Percentiles rank a stretch among this genome's conserved stretches.
Evolutionary conservation across 2,329 filamentous ascomycete genomes (phyloP).

Genomic region (Cucurbitaria berberidis): DNA sequence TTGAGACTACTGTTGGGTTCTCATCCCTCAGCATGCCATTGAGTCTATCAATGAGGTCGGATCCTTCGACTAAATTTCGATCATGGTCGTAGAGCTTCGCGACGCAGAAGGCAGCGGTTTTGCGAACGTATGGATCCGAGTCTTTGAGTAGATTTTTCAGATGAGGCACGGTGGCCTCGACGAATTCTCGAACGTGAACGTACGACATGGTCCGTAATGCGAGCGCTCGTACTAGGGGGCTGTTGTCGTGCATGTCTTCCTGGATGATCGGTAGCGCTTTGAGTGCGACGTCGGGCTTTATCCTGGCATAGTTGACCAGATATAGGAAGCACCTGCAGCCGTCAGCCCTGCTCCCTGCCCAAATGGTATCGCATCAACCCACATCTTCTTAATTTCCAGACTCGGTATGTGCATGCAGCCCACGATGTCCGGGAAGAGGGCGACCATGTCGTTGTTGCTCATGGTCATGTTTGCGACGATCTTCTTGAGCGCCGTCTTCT

Average conservation of each 20-base stretch:
- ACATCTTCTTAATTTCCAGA: conserved; percentile 99
- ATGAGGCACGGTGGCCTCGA: conserved; percentile 85
- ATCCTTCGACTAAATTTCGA: conserved; percentile 83
- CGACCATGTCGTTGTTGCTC: conserved; percentile 99
- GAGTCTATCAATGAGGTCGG: conserved; percentile 88
- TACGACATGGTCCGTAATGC: conserved; percentile 96
- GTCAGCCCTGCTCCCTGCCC: conserved; percentile 35
- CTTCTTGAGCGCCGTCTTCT: conserved; percentile 99
- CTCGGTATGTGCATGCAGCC: conserved; percentile 93
- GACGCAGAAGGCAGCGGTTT: conserved; percentile 94
- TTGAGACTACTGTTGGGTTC: conserved; percentile 96
- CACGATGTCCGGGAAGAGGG: conserved; percentile 93
- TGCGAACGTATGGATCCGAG: conserved; percentile 92
- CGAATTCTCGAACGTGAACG: conserved; percentile 93
- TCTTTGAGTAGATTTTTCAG: conserved; percentile 85
- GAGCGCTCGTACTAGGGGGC: conserved; percentile 89
- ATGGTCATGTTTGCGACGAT: conserved; percentile 99
- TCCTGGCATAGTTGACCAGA: conserved; percentile 93
- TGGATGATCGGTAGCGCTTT: conserved; percentile 90
- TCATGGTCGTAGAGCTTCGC: conserved; percentile 99
- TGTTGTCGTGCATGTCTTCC: conserved; percentile 91
- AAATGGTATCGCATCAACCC: conserved; percentile 42
- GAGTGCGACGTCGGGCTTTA: conserved; percentile 91
- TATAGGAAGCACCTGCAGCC: conserved; percentile 88
- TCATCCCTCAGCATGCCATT: conserved; percentile 92